phyloP scores from a whole-genome alignment of 129 eudicot species.

The Helianthus annuus region DNA sequence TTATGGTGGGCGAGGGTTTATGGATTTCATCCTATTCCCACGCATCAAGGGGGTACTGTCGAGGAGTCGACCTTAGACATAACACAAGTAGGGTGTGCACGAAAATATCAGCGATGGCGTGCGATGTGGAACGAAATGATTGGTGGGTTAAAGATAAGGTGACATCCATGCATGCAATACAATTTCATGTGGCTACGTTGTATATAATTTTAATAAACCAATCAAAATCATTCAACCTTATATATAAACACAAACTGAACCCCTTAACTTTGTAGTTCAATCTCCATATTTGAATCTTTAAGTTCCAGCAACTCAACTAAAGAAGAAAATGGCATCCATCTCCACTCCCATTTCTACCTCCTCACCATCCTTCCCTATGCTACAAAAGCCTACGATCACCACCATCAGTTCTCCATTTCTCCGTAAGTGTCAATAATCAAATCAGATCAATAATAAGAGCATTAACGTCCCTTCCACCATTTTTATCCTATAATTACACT shows the following conservation, averaged over 20 bases:
- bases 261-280: slow-evolving; percentile 18
- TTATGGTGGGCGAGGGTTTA: no score
- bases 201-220: slow-evolving; percentile 22
- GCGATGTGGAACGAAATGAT: slow-evolving; percentile 48
- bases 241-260: slow-evolving; percentile 24
- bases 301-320: slow-evolving; percentile 22
- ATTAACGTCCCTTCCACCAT: neutral
- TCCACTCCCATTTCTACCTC: slow-evolving; percentile 71
- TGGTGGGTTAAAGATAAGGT: slow-evolving; percentile 63
- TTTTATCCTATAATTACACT: no score
- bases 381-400: slow-evolving; percentile 23
- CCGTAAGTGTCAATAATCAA: slow-evolving; percentile 11
- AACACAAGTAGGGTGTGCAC: no score
- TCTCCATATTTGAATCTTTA: slow-evolving; percentile 8
- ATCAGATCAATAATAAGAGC: neutral
- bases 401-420: slow-evolving; percentile 13
- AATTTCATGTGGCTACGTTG: slow-evolving; percentile 48
- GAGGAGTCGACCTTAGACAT: no score
- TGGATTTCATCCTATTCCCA: no score
- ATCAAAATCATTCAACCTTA: slow-evolving; percentile 21
- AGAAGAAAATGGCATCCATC: slow-evolving; percentile 61
- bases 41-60: no score
- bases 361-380: slow-evolving; percentile 32
- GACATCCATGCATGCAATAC: slow-evolving; percentile 48
- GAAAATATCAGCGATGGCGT: neutral